Evolutionary conservation across 2,329 filamentous ascomycete genomes (phyloP), one percentile per base, ranked within the genome.

Genomic region (Cordyceps tenuipes): DNA sequence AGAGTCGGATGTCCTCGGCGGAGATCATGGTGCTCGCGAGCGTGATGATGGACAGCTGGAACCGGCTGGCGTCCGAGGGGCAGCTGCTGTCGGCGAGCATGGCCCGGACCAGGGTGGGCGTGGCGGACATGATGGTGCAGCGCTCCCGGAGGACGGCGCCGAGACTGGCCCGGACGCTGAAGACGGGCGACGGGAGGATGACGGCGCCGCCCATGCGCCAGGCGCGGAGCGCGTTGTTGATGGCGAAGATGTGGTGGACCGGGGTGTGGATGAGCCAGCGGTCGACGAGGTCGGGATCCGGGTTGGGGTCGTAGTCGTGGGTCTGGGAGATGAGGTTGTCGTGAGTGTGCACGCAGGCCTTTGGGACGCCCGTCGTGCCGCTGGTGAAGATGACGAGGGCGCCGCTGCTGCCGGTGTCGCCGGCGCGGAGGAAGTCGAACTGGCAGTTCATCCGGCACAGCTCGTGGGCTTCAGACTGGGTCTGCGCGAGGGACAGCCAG

Each of bases 321-420:
- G 68, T 70, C 60, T 73, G 70, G 1, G 74, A 72, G 8, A 73
- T 67, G n/a, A 76, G 59, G 60, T 76, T 78, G 34, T 67, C 63
- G 63, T 72, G 70, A 6, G 74, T 76, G 62, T 78, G 72, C 15
- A 70, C 69, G 60, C 76, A 79, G 52, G 73, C 76, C 64, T 80
- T 80, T 5, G 78, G 76, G 0, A 72, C 66, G 6, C 75, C 76
- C 0, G 77, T 79, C n/a, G 77, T 80, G 21, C 78, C 78, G 63
- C 77, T 79, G 21, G 77, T 80, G 66, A 80, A 79, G 36, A 79
- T 68, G 52, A 80, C 72, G 47, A 78, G 68, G 5, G 72, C n/a
- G n/a, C n/a, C 72, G 7, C 66, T 69, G 53, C 67, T 36, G 65
- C 57, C 15, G 53, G 26, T 10, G 60, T 43, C 15, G 13, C 19